Conservation (phyloP, 83 land plant species). For the Picea mariana region DNA sequence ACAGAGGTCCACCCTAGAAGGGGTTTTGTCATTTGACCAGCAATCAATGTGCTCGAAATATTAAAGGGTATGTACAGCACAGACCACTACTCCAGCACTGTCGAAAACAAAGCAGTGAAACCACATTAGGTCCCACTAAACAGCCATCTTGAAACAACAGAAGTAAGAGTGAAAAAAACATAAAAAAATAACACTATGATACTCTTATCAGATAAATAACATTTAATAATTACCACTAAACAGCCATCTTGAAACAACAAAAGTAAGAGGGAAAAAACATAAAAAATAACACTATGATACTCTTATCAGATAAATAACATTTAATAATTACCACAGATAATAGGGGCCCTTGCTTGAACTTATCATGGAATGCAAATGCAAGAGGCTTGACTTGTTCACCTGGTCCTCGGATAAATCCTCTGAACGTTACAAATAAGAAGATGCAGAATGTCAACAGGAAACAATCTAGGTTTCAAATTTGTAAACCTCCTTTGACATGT, state of each 20-base stretch:
- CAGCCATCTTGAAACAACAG: too few relatives aligned
- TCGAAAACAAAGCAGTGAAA: constrained; percentile 3
- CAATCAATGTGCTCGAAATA: constrained; percentile 50
- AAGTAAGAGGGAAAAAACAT: too few relatives aligned
- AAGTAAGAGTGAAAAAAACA: too few relatives aligned
- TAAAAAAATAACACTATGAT: neutral
- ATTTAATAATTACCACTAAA: constrained; percentile 43
- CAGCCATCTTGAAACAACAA: too few relatives aligned
- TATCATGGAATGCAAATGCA: constrained; percentile 74
- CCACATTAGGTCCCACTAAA: neutral
- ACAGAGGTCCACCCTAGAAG: too few relatives aligned
- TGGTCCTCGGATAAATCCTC: constrained; percentile 88
- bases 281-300: neutral
- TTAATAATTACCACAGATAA: constrained; percentile 65
- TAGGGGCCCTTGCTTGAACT: constrained; percentile 77
- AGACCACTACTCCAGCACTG: constrained; percentile 92
- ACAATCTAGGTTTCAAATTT: neutral
- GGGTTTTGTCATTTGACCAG: too few relatives aligned
- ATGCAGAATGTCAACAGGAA: neutral
- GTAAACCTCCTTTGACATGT: neutral
- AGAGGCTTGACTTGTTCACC: constrained; percentile 67
- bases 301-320: too few relatives aligned
- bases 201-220: too few relatives aligned
- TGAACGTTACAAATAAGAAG: constrained; percentile 16
- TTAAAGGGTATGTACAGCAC: constrained; percentile 86